Conservation (phyloP, 306 rosid species). For the Prunus armeniaca region DNA sequence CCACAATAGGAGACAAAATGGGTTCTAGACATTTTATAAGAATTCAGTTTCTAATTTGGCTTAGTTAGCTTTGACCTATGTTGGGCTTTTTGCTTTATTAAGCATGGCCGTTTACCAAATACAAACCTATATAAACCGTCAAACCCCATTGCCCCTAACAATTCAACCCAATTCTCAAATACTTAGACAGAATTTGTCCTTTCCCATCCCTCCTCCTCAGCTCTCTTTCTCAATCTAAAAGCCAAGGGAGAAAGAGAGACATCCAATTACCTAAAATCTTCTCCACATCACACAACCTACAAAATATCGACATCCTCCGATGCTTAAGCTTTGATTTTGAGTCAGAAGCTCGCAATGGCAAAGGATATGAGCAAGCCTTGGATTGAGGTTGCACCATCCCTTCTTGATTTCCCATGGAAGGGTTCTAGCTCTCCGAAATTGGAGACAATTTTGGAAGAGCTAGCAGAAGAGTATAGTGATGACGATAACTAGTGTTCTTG, state of each 20-base stretch:
- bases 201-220: background rate
- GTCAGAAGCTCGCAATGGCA: constrained; percentile 25
- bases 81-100: background rate
- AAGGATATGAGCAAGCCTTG: constrained; percentile 36
- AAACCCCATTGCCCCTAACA: background rate
- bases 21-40: background rate
- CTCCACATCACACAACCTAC: background rate
- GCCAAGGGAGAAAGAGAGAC: constrained; percentile 1
- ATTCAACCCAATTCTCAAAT: background rate
- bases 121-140: background rate
- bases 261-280: background rate
- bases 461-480: constrained; percentile 28
- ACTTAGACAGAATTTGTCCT: background rate
- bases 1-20: background rate
- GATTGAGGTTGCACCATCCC: constrained; percentile 54
- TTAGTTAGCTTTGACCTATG: background rate
- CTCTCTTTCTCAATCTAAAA: background rate
- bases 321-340: background rate
- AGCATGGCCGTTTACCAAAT: background rate
- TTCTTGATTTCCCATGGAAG: constrained; percentile 38
- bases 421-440: constrained; percentile 36
- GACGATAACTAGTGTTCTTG: constrained; percentile 13
- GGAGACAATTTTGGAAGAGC: constrained; percentile 50
- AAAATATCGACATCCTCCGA: background rate
- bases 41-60: background rate